Evolutionary conservation across 768 basidiomycete species (phyloP).

Genomic region (Gloeostereum incarnatum): DNA sequence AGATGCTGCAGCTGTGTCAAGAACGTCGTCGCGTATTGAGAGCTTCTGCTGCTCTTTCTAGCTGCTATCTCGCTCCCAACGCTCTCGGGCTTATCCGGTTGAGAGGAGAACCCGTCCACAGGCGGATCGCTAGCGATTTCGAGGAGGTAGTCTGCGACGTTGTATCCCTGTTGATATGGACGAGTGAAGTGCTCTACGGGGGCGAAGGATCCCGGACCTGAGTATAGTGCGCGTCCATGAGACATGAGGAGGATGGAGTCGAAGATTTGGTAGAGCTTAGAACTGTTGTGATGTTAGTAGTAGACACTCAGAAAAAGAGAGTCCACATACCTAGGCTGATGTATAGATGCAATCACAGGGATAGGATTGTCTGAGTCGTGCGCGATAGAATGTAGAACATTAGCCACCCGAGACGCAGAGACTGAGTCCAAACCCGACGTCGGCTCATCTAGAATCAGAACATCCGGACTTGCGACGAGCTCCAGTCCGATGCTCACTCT

Average conservation of each 20-base stretch:
- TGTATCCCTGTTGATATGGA: constrained; percentile 71
- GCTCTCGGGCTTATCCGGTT: constrained; percentile 4
- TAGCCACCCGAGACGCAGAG: constrained; percentile 74
- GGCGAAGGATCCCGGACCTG: constrained; percentile 62
- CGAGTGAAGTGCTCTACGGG: constrained; percentile 64
- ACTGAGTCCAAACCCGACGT: constrained; percentile 82
- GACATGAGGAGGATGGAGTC: constrained; percentile 74
- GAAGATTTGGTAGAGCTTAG: constrained; percentile 79
- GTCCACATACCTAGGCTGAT: constrained; percentile 64
- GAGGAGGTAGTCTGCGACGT: constrained; percentile 86
- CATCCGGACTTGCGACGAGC: constrained; percentile 75
- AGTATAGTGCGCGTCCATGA: constrained; percentile 70
- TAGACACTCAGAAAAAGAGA: constrained; percentile 1
- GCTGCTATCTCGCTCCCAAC: background rate
- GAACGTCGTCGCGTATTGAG: constrained; percentile 63
- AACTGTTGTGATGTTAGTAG: constrained; percentile 28
- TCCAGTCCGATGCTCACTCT: constrained; percentile 88
- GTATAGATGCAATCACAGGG: constrained; percentile 79
- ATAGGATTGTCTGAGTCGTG: constrained; percentile 60
- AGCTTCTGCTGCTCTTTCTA: constrained; percentile 4
- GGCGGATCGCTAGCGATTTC: constrained; percentile 75
- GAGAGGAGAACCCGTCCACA: constrained; percentile 33
- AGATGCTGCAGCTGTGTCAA: constrained; percentile 84
- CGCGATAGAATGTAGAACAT: constrained; percentile 68
- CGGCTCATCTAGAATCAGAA: constrained; percentile 85